Percentiles rank a stretch among this genome's conserved stretches.
Evolutionary conservation across 179 eudicot genomes (phyloP).

Genomic region (Patellifolia procumbens): DNA sequence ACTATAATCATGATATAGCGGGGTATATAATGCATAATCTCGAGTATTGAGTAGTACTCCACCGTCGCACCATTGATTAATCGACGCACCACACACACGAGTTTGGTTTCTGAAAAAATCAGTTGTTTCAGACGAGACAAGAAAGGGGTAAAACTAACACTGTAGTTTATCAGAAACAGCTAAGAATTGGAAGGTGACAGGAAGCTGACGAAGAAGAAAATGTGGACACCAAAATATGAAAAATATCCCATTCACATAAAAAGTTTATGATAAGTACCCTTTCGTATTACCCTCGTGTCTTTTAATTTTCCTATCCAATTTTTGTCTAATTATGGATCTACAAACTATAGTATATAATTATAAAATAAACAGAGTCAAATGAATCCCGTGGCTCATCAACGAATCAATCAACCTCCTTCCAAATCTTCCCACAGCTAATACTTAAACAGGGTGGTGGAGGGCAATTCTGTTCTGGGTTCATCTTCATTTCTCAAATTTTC

Average conservation of each 20-base stretch:
- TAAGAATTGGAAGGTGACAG: conserved; percentile 11
- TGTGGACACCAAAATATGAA: not conserved
- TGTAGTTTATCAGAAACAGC: conserved; percentile 6
- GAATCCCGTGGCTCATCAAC: not conserved
- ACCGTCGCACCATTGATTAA: too few species aligned
- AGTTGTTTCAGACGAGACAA: too few species aligned
- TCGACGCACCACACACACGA: too few species aligned
- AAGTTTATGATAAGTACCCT: conserved; percentile 25
- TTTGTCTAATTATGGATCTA: not conserved
- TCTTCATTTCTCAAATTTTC: not conserved
- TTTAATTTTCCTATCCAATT: not conserved
- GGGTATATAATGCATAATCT: too few species aligned
- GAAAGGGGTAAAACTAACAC: not conserved
- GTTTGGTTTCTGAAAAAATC: too few species aligned
- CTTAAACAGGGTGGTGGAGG: not conserved
- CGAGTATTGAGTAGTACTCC: too few species aligned
- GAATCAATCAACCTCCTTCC: conserved; percentile 19
- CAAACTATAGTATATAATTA: not conserved
- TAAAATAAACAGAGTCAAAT: conserved; percentile 20
- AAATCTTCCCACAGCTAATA: not conserved
- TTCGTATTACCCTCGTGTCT: conserved; percentile 17
- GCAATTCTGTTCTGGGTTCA: not conserved
- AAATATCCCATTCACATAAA: not conserved
- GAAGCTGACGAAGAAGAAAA: not conserved
- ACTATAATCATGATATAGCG: too few species aligned